Evolutionary conservation across 2,329 filamentous ascomycete genomes (phyloP), one percentile per base, ranked within the genome.

Genomic region (Fusarium ramigenum): DNA sequence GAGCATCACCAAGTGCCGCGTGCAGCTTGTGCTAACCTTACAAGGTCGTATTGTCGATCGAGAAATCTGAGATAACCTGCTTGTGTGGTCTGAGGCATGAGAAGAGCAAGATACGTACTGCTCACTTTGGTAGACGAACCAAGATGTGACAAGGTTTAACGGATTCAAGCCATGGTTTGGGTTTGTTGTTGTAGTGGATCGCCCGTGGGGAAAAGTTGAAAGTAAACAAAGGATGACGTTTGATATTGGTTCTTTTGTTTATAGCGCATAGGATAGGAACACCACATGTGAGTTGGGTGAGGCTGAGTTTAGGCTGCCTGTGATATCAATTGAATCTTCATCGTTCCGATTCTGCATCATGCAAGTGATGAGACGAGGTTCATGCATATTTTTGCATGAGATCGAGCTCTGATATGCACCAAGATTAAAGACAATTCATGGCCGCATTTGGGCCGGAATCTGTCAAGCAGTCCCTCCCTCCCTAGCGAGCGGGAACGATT

Each of bases 191-290:
- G 62, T 56, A 57, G 70, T 73, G 70, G 69, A 73, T 71, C 66
- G 28, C 23, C 63, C 54, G 73, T 75, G 69, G 72, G 57, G 70
- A 66, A 43, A 36, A 34, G n/a, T 28, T 43, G 59, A 63, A 75
- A 67, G 73, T 75, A 75, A 75, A 75, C 73, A 75, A 75, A 73
- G 52, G 69, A 75, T 75, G 73, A 75, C 73, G 73, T 74, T 74
- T n/a, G 57, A 61, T 52, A 32, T 67, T 71, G 47, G 46, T 47
- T 52, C 43, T 44, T 68, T 73, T 74, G 63, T 73, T 74, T 70
- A 75, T 73, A 25, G 66, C 69, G 69, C 72, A 68, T 61, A 30
- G 30, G 32, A 68, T 61, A 30, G 30, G 32, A 63, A 39, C 42
- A 66, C 63, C 47, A 9, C 56, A 43, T 49, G 18, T 47, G 36